Conservation (phyloP, 495 filamentous ascomycete genomes). For the Neurospora terricola region DNA sequence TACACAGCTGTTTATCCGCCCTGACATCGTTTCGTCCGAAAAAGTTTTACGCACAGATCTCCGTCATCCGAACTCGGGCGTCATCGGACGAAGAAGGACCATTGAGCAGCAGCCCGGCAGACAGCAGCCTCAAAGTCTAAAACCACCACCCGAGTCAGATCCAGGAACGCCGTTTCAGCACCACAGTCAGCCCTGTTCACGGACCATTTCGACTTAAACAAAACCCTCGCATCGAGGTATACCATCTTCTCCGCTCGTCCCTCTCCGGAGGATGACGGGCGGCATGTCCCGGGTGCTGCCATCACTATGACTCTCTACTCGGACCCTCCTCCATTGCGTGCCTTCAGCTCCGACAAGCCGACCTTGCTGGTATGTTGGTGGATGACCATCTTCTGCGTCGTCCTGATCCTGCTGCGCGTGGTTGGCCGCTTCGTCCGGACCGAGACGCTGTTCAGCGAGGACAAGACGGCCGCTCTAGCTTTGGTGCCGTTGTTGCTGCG, state of each 20-base stretch:
- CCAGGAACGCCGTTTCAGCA: neutral
- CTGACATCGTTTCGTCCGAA: neutral
- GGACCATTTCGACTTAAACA: neutral
- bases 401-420: conserved; percentile 69
- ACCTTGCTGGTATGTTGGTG: conserved; percentile 90
- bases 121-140: neutral
- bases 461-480: conserved; percentile 72
- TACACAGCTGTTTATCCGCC: neutral
- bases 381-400: conserved; percentile 73
- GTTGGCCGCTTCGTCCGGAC: conserved; percentile 71
- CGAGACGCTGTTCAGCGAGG: conserved; percentile 73
- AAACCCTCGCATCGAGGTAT: neutral
- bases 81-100: neutral
- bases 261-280: conserved; percentile 54
- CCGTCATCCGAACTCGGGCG: neutral
- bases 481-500: conserved; percentile 71
- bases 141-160: neutral
- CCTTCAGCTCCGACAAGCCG: conserved; percentile 52
- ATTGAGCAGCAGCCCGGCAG: neutral
- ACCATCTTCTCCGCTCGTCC: conserved; percentile 38
- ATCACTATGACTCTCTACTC: conserved; percentile 45
- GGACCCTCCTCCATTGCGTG: conserved; percentile 47
- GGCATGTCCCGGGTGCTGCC: conserved; percentile 20
- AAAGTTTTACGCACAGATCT: neutral
- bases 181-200: neutral